Conservation (phyloP, 164 flowering plant genomes). For the Chimonanthus praecox region DNA sequence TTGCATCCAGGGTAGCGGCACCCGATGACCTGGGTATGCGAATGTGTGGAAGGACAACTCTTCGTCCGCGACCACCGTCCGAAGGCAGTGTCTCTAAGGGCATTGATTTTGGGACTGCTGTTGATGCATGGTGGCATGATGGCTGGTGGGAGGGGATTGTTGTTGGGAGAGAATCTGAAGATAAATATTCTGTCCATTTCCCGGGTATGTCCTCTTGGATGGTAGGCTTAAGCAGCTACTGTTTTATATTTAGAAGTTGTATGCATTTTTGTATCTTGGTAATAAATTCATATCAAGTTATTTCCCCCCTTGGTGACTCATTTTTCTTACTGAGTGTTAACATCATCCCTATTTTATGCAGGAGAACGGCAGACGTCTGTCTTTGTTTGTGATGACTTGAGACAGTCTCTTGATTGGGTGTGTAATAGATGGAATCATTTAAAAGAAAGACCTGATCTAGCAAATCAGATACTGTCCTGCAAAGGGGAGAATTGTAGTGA, state of each 20-base stretch:
- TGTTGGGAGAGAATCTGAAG: conserved; percentile 39
- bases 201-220: conserved; percentile 50
- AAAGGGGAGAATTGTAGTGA: conserved; percentile 14
- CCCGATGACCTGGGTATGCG: conserved; percentile 54
- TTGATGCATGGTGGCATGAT: conserved; percentile 86
- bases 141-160: conserved; percentile 99
- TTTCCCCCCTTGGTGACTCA: no score
- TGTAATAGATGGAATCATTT: conserved; percentile 44
- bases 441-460: conserved; percentile 49
- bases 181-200: conserved; percentile 47
- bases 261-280: no score
- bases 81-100: conserved; percentile 25
- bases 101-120: conserved; percentile 49
- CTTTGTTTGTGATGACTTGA: conserved; percentile 33
- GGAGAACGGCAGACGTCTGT: conserved; percentile 45
- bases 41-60: conserved; percentile 39
- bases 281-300: no score
- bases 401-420: conserved; percentile 75
- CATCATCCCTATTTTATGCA: conserved; percentile 19
- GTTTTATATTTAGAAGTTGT: no score
- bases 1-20: conserved; percentile 45
- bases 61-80: conserved; percentile 47
- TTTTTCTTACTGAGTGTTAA: no score
- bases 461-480: conserved; percentile 19
- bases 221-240: no score